Base-by-base conservation (phyloP, 768 basidiomycete species). In the Leccinum uliginosum region DNA sequence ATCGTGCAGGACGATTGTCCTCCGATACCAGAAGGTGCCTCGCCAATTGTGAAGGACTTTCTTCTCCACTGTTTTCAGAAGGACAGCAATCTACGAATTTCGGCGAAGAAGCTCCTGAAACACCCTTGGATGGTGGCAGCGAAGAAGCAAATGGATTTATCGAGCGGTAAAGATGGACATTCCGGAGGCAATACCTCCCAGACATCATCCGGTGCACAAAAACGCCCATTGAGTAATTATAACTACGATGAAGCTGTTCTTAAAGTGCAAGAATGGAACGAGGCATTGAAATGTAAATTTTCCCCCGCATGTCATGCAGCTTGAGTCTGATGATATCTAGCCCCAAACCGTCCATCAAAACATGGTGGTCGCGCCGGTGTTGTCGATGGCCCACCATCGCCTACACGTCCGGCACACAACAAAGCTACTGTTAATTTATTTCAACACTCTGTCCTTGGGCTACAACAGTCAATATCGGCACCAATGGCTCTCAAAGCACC, bases 1-100 rank as follows among this genome's bases (percentile, higher is more conserved):
- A 98, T 99, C 59, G 97, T 99, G 11, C 95, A 98, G 71, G 97
- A 99, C 67, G 97, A 98, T 70, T 90, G 86, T 65, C 96, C 97
- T 32, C 95, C 93, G 4, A 92, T 99, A 65, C 97, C 97, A 0
- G 94, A 97, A 59, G 93, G 93, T 17, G 91, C 93, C 1, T 93
- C 91, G 9, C 91, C 94, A 0, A 89, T 95, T 58, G 95, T 97
- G 60, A 92, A 96, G 65, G 94, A 98, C 72, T 99, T 99, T 66
- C 78, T 98, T 14, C 90, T 91, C 64, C 93, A 97, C 58, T 98
- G 97, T 67, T 99, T 99, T 73, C 96, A 98, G 77, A 98, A 98
- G 73, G 96, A 98, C 67, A 85, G 85, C 60, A 96, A 98, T 73
- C 79, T 99, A 27, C 88, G 97, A 21, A 88, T 98, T 64, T 89